Evolutionary conservation across 2,329 filamentous ascomycete species (phyloP).

Genomic region (Orbilia javanica): DNA sequence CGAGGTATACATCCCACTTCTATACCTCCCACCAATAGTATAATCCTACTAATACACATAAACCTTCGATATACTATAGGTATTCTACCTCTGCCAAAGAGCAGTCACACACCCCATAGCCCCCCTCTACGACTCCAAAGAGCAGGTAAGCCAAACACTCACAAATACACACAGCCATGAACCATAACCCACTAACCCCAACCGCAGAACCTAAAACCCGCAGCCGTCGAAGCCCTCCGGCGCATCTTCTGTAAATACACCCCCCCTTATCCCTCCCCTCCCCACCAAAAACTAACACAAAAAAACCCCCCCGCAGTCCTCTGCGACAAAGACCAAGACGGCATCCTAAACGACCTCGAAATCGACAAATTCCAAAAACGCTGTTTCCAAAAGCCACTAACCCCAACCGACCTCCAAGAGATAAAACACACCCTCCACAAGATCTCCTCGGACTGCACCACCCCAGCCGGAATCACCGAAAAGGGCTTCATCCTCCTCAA

Average conservation of each 20-base stretch:
- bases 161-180: too few species aligned
- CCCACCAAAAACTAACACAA: constrained; percentile 14
- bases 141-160: constrained; percentile 65
- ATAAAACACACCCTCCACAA: constrained; percentile 90
- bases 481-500: constrained; percentile 89
- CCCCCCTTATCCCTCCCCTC: not conserved
- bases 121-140: constrained; percentile 95
- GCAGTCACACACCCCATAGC: constrained; percentile 97
- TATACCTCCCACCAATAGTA: too few species aligned
- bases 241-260: constrained; percentile 81
- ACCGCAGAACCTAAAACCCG: constrained; percentile 80
- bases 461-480: constrained; percentile 80
- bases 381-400: constrained; percentile 89
- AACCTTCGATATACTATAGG: too few species aligned
- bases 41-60: too few species aligned
- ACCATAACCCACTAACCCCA: not conserved
- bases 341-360: constrained; percentile 88
- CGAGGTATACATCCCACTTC: too few species aligned
- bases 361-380: constrained; percentile 84
- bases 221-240: constrained; percentile 85
- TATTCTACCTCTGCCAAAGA: constrained; percentile 98
- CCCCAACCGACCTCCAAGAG: constrained; percentile 83
- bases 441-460: constrained; percentile 73
- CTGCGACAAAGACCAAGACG: constrained; percentile 96
- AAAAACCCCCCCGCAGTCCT: constrained; percentile 69